Conservation (phyloP, 2,329 filamentous ascomycete genomes). For the Diaporthe velutina region DNA sequence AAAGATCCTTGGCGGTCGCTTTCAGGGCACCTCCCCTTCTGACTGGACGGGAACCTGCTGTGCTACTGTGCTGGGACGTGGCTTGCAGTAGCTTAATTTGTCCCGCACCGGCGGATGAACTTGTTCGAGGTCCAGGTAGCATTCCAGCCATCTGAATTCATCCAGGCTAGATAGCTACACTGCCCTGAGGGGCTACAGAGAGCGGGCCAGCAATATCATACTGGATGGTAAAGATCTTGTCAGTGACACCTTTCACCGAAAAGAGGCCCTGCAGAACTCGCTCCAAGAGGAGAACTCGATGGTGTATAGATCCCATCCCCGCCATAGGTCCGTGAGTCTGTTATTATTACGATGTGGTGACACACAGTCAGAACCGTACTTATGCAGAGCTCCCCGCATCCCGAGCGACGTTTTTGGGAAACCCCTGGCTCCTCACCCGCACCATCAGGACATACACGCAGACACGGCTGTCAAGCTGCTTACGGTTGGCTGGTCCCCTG, state of each 20-base stretch:
- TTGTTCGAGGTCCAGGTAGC: background rate
- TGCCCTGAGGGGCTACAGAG: background rate
- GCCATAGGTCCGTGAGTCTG: background rate
- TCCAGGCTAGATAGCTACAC: background rate
- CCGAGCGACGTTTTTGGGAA: background rate
- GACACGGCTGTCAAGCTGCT: background rate
- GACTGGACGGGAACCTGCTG: conserved; percentile 4
- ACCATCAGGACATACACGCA: background rate
- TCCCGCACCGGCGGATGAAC: background rate
- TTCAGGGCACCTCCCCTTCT: conserved; percentile 2
- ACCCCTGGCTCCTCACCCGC: background rate
- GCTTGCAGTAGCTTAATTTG: conserved; percentile 15
- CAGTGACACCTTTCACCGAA: background rate
- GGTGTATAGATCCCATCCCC: background rate
- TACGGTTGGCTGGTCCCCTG: background rate
- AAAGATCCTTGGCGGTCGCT: background rate
- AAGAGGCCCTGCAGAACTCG: background rate
- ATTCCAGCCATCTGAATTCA: background rate
- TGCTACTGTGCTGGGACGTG: conserved; percentile 6
- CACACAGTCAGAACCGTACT: background rate
- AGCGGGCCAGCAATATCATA: background rate
- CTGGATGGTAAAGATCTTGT: background rate
- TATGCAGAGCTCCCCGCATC: conserved; percentile 14
- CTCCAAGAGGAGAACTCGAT: background rate
- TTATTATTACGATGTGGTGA: conserved; percentile 8